Percentiles rank a stretch among this genome's conserved stretches.
phyloP scores from a whole-genome alignment of 1,139 yeast genomes.

The Yamadazyma dushanensis region DNA sequence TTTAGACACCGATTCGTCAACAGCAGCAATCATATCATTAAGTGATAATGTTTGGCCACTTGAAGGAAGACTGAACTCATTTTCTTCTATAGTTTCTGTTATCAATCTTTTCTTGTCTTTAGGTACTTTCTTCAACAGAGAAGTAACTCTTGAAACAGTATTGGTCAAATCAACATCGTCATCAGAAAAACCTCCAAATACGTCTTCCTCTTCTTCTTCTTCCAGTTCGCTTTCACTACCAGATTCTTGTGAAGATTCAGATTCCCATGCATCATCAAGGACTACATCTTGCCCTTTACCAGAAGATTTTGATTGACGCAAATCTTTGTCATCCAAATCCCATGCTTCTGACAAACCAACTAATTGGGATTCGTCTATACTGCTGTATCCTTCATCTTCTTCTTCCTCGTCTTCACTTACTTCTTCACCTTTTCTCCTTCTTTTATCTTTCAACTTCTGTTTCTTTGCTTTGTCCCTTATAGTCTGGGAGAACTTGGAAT shows the following conservation, averaged over 20 bases:
- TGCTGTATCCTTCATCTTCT: slow-evolving; percentile 50
- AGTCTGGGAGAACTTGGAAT: slow-evolving; percentile 68
- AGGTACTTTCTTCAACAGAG: slow-evolving; percentile 32
- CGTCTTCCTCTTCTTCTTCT: slow-evolving; percentile 19
- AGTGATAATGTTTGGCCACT: slow-evolving; percentile 60
- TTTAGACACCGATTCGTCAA: slow-evolving; percentile 45
- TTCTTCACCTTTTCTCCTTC: slow-evolving; percentile 19
- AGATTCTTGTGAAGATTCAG: slow-evolving; percentile 22
- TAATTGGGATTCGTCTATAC: slow-evolving; percentile 71
- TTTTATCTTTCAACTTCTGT: slow-evolving; percentile 27
- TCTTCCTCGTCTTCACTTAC: slow-evolving; percentile 21
- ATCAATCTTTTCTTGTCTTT: slow-evolving; percentile 42
- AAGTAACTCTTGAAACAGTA: slow-evolving; percentile 32
- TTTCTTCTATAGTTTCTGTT: slow-evolving; percentile 62
- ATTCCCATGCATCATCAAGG: slow-evolving; percentile 44
- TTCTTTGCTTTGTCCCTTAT: slow-evolving; percentile 55
- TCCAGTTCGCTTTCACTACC: slow-evolving; percentile 15
- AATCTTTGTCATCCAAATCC: slow-evolving; percentile 73
- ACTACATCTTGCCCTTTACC: slow-evolving; percentile 33
- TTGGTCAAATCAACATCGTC: slow-evolving; percentile 35
- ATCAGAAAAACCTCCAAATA: slow-evolving; percentile 25
- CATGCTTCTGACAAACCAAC: slow-evolving; percentile 82
- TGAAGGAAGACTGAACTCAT: slow-evolving; percentile 69
- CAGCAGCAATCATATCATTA: slow-evolving; percentile 72
- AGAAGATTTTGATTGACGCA: slow-evolving; percentile 20